Conservation (phyloP, 129 eudicot species). For the Heracleum sosnowskyi region DNA sequence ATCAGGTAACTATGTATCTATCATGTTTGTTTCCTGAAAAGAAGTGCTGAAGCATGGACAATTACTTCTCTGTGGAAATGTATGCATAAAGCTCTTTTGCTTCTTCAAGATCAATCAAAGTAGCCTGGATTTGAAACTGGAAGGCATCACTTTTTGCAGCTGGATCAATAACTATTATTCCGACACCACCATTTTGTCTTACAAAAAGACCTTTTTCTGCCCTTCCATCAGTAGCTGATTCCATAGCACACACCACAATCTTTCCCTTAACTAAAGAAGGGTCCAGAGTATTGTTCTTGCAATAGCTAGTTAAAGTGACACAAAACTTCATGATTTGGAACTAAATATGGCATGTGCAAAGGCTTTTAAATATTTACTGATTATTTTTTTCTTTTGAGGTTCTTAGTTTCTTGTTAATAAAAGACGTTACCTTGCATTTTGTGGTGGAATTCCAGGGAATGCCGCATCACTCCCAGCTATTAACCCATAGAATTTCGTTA, state of each 20-base stretch:
- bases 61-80: slow-evolving; percentile 35
- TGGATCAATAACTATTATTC: slow-evolving; percentile 49
- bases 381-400: background rate
- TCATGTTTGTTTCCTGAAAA: background rate
- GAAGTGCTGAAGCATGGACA: background rate
- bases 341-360: background rate
- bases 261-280: slow-evolving; percentile 46
- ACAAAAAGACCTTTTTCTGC: slow-evolving; percentile 28
- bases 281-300: slow-evolving; percentile 46
- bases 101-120: slow-evolving; percentile 37
- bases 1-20: background rate
- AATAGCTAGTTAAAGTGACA: slow-evolving; percentile 36
- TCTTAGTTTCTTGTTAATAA: background rate
- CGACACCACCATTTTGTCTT: slow-evolving; percentile 53
- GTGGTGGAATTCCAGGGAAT: slow-evolving; percentile 42
- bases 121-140: slow-evolving; percentile 31
- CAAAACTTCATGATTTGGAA: background rate
- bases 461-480: slow-evolving; percentile 42
- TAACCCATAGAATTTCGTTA: slow-evolving; percentile 26
- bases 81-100: slow-evolving; percentile 44
- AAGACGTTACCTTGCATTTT: slow-evolving; percentile 53
- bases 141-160: slow-evolving; percentile 21
- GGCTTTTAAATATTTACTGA: too few relatives aligned
- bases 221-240: slow-evolving; percentile 21
- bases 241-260: slow-evolving; percentile 54